phyloP scores from a whole-genome alignment of 768 basidiomycete species.

The Amanita rubescens region DNA sequence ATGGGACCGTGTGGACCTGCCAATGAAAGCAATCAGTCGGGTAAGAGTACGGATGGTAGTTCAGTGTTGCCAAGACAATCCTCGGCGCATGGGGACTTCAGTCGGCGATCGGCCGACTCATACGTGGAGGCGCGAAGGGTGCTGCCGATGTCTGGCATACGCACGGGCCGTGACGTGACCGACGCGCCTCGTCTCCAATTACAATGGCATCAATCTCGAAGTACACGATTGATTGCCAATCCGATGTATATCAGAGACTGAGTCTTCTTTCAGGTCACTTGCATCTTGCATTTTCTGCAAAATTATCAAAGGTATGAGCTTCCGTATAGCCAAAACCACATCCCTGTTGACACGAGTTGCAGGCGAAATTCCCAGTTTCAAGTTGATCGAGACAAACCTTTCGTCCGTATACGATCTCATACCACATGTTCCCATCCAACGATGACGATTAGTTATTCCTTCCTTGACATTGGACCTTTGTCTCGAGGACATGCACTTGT shows the following conservation, averaged over 20 bases:
- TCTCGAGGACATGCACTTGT: constrained; percentile 87
- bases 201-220: constrained; percentile 27
- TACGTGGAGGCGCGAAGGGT: too few species aligned
- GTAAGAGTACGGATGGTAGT: too few species aligned
- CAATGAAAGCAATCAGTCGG: too few species aligned
- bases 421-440: background rate
- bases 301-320: constrained; percentile 74
- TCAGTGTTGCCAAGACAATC: too few species aligned
- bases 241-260: background rate
- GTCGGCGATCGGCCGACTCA: too few species aligned
- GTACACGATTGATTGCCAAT: constrained; percentile 16
- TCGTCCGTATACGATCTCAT: constrained; percentile 40
- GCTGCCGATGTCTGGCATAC: too few species aligned
- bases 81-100: too few species aligned
- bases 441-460: constrained; percentile 53
- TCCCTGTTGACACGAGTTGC: constrained; percentile 2
- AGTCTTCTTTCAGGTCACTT: constrained; percentile 34
- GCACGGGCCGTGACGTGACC: too few species aligned
- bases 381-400: constrained; percentile 69
- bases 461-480: constrained; percentile 89
- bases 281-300: constrained; percentile 87
- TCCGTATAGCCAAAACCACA: background rate
- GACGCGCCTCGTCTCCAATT: background rate
- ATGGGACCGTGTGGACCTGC: too few species aligned
- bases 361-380: constrained; percentile 90